Evolutionary conservation across 345 rosid genomes (phyloP).

Genomic region (Sonneratia alba): DNA sequence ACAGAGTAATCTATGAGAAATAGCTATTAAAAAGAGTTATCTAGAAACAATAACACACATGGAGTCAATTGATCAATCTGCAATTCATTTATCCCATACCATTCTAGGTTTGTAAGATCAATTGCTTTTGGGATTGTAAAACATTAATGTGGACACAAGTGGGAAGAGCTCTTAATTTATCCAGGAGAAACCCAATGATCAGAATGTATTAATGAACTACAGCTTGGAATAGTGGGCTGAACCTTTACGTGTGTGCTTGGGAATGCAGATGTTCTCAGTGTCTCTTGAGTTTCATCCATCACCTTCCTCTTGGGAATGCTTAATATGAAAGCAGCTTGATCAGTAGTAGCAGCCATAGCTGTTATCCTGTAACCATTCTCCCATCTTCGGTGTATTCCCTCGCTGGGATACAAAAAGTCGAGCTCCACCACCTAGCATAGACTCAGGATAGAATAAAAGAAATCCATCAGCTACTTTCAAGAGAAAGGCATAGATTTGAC

Average conservation of each 20-base stretch:
- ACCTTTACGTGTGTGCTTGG: slow-evolving; percentile 98
- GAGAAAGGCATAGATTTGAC: neutral
- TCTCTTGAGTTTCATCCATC: slow-evolving; percentile 91
- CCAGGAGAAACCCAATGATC: neutral
- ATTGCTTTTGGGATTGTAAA: neutral
- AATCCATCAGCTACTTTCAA: slow-evolving; percentile 4
- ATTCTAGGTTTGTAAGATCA: neutral
- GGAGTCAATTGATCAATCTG: neutral
- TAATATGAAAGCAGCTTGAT: slow-evolving; percentile 85
- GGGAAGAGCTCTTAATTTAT: neutral
- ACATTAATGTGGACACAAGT: too few species aligned
- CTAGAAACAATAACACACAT: neutral
- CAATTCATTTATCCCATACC: neutral
- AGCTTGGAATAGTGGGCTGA: neutral
- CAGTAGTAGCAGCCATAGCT: slow-evolving; percentile 84
- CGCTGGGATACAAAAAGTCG: slow-evolving; percentile 90
- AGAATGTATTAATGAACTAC: neutral
- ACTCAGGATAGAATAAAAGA: slow-evolving; percentile 2
- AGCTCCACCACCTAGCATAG: slow-evolving; percentile 77
- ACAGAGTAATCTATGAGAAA: neutral
- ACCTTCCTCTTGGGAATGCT: slow-evolving; percentile 82
- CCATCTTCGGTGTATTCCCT: slow-evolving; percentile 91
- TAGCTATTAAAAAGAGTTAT: neutral
- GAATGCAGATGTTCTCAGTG: slow-evolving; percentile 88
- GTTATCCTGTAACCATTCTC: slow-evolving; percentile 89